phyloP scores from a whole-genome alignment of 441 rosid genomes.

The Hypseocharis bilobata region DNA sequence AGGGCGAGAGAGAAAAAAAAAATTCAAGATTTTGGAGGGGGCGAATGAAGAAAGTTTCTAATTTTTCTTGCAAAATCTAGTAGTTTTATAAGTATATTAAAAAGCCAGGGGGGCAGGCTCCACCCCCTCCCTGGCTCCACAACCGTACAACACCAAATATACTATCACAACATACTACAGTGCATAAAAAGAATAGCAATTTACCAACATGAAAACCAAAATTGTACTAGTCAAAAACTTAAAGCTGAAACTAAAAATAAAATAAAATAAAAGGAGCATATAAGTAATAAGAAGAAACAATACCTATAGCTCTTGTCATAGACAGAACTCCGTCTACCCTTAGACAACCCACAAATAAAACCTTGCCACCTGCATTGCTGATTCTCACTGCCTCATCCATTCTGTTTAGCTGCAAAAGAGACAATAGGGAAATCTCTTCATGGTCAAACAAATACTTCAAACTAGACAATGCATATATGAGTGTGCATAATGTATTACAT shows the following conservation, averaged over 20 bases:
- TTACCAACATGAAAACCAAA: background rate
- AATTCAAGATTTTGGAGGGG: too few relatives aligned
- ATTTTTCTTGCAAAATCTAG: too few relatives aligned
- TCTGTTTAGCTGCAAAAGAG: constrained; percentile 17
- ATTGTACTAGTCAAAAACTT: background rate
- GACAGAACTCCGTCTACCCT: constrained; percentile 26
- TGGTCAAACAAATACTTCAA: background rate
- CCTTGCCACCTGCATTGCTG: constrained; percentile 22
- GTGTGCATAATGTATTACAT: background rate
- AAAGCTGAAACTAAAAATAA: background rate
- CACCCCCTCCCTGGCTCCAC: too few relatives aligned
- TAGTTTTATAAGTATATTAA: too few relatives aligned
- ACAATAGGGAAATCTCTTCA: background rate
- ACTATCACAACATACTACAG: background rate
- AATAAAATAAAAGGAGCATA: too few relatives aligned
- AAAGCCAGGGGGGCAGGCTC: too few relatives aligned
- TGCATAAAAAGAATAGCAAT: background rate
- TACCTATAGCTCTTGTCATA: constrained; percentile 25
- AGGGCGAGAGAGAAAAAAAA: too few relatives aligned
- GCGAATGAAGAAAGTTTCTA: too few relatives aligned
- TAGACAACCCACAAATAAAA: constrained; percentile 17
- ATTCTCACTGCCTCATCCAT: constrained; percentile 19
- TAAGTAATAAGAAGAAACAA: background rate
- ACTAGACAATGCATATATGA: background rate
- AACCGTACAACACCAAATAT: too few relatives aligned